A percentile compares a stretch with the other conserved stretches of the same genome.
Evolutionary conservation across 2,329 filamentous ascomycete species (phyloP).

Genomic region (Penicillium sp.): DNA sequence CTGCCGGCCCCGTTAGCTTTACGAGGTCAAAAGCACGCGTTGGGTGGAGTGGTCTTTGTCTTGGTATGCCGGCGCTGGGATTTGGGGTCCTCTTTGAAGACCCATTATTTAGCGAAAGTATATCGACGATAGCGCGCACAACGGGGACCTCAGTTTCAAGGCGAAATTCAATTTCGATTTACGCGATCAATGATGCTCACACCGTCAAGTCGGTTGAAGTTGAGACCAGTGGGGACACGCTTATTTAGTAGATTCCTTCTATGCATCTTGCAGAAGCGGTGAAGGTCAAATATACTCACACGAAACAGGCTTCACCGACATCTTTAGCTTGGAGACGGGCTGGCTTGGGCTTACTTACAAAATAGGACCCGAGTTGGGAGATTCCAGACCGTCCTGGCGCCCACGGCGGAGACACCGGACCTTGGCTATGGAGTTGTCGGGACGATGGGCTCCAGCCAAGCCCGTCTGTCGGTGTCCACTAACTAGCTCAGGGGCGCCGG

Average conservation of each 20-base stretch:
- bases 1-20: constrained; percentile 2
- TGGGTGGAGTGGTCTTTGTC: constrained; percentile 15
- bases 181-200: constrained; percentile 1
- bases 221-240: constrained; percentile 1
- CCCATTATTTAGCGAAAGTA: constrained; percentile 25
- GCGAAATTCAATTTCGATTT: not conserved
- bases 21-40: constrained; percentile 5
- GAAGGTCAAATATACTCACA: constrained; percentile 11
- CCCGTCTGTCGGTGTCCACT: constrained; percentile 26
- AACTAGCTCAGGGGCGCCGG: constrained; percentile 33
- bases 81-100: constrained; percentile 8
- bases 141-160: constrained; percentile 7
- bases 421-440: constrained; percentile 22
- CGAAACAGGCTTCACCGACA: constrained; percentile 23
- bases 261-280: constrained; percentile 17
- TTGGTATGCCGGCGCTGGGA: constrained; percentile 11
- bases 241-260: constrained; percentile 4
- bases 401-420: constrained; percentile 9
- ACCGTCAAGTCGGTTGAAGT: constrained; percentile 6
- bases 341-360: not conserved
- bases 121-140: constrained; percentile 23
- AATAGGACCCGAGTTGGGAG: constrained; percentile 1
- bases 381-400: constrained; percentile 24
- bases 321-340: constrained; percentile 10
- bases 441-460: constrained; percentile 20